phyloP scores from a whole-genome alignment of 1,284 basidiomycete species.

The Sanguinoderma infundibulare region DNA sequence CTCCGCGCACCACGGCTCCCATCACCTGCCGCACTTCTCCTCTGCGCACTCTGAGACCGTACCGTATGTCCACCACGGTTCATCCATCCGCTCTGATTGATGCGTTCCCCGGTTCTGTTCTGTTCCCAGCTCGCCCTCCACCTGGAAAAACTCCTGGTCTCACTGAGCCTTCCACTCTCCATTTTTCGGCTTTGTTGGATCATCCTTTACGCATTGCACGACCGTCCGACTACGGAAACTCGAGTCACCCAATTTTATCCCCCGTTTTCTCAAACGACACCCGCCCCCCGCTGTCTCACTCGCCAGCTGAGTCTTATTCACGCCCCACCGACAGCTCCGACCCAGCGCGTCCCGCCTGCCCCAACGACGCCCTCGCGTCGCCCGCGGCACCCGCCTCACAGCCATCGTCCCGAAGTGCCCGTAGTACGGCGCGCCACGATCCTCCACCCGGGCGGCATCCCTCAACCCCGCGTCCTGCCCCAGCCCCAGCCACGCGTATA shows the following conservation, averaged over 20 bases:
- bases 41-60: too few relatives aligned
- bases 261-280: not conserved
- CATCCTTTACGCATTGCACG: too few relatives aligned
- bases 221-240: too few relatives aligned
- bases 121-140: constrained; percentile 3
- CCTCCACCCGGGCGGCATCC: constrained; percentile 21
- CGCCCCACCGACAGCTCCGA: too few relatives aligned
- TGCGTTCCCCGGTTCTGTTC: constrained; percentile 17
- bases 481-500: too few relatives aligned
- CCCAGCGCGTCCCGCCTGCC: not conserved
- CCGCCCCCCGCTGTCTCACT: too few relatives aligned
- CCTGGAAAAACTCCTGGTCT: constrained; percentile 7
- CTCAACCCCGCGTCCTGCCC: too few relatives aligned
- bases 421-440: constrained; percentile 19
- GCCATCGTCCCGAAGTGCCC: not conserved
- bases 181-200: not conserved
- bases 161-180: not conserved
- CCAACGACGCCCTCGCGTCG: not conserved
- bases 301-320: too few relatives aligned
- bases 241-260: not conserved
- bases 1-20: constrained; percentile 13
- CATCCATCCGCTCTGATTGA: constrained; percentile 25
- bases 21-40: constrained; percentile 12
- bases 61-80: not conserved
- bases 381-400: constrained; percentile 6